Percentiles rank a stretch among this genome's conserved stretches.
Conservation (phyloP, 352 stramenopile genomes). For the Globisporangium sylvaticum region DNA sequence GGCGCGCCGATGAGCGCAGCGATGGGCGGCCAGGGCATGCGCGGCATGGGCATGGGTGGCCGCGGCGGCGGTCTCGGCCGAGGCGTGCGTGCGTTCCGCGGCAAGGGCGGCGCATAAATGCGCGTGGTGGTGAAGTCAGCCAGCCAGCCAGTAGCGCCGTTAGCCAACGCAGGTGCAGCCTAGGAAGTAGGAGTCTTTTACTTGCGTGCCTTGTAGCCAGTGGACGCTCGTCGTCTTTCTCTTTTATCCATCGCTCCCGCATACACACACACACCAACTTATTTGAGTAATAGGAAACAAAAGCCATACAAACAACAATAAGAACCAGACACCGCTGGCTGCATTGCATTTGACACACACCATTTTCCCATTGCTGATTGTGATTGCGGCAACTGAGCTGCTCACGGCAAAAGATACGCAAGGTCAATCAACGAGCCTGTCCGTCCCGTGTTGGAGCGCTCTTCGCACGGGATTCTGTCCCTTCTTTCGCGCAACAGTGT, state of each 20-base stretch:
- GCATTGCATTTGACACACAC: not conserved
- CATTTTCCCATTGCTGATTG: not conserved
- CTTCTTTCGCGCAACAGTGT: not conserved
- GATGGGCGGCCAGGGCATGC: slow-evolving; percentile 91
- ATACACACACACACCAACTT: slow-evolving; percentile 7
- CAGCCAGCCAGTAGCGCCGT: not conserved
- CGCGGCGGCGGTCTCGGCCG: slow-evolving; percentile 68
- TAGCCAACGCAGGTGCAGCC: not conserved
- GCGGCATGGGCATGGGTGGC: slow-evolving; percentile 82
- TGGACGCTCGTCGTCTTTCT: not conserved
- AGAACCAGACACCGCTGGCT: not conserved
- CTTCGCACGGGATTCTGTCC: not conserved
- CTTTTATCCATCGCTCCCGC: not conserved
- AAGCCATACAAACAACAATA: slow-evolving; percentile 1
- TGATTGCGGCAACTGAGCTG: not conserved
- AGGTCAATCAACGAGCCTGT: not conserved
- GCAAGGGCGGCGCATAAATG: slow-evolving; percentile 72
- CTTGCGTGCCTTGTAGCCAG: not conserved
- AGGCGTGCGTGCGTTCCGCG: slow-evolving; percentile 73
- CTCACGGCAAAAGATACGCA: not conserved
- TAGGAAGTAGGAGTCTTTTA: not conserved
- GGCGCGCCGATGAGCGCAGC: slow-evolving; percentile 83
- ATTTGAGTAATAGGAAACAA: slow-evolving; percentile 11
- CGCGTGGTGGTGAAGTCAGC: not conserved
- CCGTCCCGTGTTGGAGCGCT: not conserved